Evolutionary conservation across 148 eudicot species (phyloP).

Genomic region (Rhododendron ferrugineum): DNA sequence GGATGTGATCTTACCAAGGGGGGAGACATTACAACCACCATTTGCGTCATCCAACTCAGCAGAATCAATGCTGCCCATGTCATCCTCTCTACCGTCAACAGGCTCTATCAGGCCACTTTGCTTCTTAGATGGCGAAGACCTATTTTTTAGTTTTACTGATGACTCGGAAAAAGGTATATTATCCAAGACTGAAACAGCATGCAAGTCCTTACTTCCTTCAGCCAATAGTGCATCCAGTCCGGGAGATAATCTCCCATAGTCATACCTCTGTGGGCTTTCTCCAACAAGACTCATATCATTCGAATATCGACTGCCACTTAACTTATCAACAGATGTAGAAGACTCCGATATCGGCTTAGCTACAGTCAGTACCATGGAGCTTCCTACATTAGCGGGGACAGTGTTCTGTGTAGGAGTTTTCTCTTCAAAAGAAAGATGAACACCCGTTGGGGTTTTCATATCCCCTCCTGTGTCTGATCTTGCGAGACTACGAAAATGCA

Average conservation of each 20-base stretch:
- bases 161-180: slow-evolving; percentile 29
- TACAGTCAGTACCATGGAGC: slow-evolving; percentile 60
- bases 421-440: slow-evolving; percentile 58
- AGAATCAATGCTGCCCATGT: slow-evolving; percentile 5
- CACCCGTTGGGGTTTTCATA: slow-evolving; percentile 59
- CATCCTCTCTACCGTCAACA: slow-evolving; percentile 16
- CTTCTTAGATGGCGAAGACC: slow-evolving; percentile 5
- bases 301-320: slow-evolving; percentile 42
- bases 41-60: slow-evolving; percentile 16
- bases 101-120: slow-evolving; percentile 4
- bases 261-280: slow-evolving; percentile 49
- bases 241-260: slow-evolving; percentile 71
- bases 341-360: slow-evolving; percentile 29
- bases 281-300: slow-evolving; percentile 90
- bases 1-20: slow-evolving; percentile 12
- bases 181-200: slow-evolving; percentile 19
- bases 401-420: slow-evolving; percentile 48
- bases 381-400: slow-evolving; percentile 31
- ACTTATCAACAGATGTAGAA: slow-evolving; percentile 27
- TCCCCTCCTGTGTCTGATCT: slow-evolving; percentile 74
- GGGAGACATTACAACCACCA: slow-evolving; percentile 16
- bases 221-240: slow-evolving; percentile 61
- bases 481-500: slow-evolving; percentile 88
- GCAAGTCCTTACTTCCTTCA: slow-evolving; percentile 46
- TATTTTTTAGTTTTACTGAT: slow-evolving; percentile 7